Percentiles rank a stretch among this genome's conserved stretches.
Evolutionary conservation across 345 rosid genomes (phyloP).

Genomic region (Triadica sebifera): DNA sequence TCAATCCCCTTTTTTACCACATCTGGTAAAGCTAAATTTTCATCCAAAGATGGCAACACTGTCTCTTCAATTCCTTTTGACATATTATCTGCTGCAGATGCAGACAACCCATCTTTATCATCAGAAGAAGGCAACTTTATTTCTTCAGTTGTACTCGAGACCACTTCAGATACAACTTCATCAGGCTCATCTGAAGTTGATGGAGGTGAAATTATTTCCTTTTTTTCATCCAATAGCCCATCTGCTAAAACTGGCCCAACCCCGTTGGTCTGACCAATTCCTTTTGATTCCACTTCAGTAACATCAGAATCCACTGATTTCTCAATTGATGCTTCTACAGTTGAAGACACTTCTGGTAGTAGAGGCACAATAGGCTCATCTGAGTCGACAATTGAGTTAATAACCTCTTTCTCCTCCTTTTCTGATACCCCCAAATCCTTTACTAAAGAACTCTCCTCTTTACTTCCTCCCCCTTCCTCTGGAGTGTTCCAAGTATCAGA

Average conservation of each 20-base stretch:
- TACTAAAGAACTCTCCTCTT: slow-evolving; percentile 8
- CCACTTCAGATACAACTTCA: not conserved
- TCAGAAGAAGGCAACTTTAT: no score
- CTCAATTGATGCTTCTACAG: slow-evolving; percentile 16
- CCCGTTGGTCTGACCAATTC: not conserved
- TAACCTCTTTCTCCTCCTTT: slow-evolving; percentile 22
- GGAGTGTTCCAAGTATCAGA: slow-evolving; percentile 21
- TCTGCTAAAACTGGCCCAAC: not conserved
- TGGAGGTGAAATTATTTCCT: slow-evolving; percentile 1
- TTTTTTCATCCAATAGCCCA: slow-evolving; percentile 7
- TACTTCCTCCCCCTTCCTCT: slow-evolving; percentile 22
- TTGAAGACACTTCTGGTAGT: slow-evolving; percentile 8
- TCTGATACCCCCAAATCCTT: slow-evolving; percentile 16
- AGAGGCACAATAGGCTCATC: slow-evolving; percentile 12
- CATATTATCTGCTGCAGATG: not conserved
- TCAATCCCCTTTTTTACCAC: slow-evolving; percentile 14
- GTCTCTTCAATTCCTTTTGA: slow-evolving; percentile 20
- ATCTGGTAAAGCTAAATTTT: slow-evolving; percentile 7
- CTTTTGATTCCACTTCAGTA: slow-evolving; percentile 17
- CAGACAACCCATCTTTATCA: not conserved
- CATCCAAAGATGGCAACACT: not conserved
- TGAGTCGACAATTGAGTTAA: slow-evolving; percentile 17
- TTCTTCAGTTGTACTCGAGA: not conserved
- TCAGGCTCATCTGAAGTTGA: not conserved
- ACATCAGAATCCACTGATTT: slow-evolving; percentile 7